Conservation (phyloP, 306 rosid species). For the Luffa aegyptiaca region DNA sequence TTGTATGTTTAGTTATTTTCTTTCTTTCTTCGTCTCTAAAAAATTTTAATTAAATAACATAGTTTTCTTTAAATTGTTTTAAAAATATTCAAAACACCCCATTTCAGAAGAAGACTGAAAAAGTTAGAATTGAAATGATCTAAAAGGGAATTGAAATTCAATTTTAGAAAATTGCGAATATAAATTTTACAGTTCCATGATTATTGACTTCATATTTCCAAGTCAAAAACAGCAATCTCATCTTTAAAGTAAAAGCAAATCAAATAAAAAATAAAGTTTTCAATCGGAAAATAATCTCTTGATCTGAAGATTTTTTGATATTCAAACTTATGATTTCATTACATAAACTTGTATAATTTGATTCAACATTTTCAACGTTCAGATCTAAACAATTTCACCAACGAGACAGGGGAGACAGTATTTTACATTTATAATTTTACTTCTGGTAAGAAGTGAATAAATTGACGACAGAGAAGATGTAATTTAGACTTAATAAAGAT, state of each 20-base stretch:
- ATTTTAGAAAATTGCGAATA: background rate
- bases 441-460: background rate
- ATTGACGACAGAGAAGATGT: background rate
- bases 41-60: too few relatives aligned
- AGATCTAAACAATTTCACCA: too few relatives aligned
- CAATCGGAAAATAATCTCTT: background rate
- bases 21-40: too few relatives aligned
- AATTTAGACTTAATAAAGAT: background rate
- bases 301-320: background rate
- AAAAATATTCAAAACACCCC: too few relatives aligned
- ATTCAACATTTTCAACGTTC: background rate
- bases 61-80: too few relatives aligned
- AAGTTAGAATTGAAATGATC: too few relatives aligned
- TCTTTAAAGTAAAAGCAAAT: background rate
- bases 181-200: background rate
- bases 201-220: background rate
- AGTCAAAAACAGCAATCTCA: background rate
- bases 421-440: background rate
- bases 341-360: background rate
- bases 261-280: too few relatives aligned
- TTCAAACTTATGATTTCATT: background rate
- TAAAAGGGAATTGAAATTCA: background rate
- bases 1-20: too few relatives aligned
- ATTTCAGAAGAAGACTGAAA: too few relatives aligned
- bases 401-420: background rate